Base-by-base conservation (phyloP, 2,329 filamentous ascomycete species). In the Sclerotinia glacialis region DNA sequence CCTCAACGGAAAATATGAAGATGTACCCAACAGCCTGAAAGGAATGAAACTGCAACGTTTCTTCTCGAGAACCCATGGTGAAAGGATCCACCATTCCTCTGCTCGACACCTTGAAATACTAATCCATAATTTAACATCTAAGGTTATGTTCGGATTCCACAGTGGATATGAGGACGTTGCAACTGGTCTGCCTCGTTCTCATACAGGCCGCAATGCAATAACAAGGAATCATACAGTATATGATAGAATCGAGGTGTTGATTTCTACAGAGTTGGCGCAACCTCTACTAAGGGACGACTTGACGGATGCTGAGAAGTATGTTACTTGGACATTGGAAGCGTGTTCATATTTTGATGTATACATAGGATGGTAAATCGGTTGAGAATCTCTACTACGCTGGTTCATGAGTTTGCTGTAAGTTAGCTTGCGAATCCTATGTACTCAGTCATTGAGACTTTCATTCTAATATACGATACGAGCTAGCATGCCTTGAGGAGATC, bases 351-450 rank as follows among this genome's bases (percentile, higher is more conserved):
- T 42, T 64, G 5, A 64, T 44, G 16, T 8, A 4, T 63, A 34
- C 18, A 21, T 12, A 64, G 61, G 31, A 64, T 46, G 61, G 37
- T 11, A 21, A 42, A 42, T 28, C 47, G 2, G 9, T 28, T 64
- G 26, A 54, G 49, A 18, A n/a, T 46, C 54, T 49, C 26, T 8
- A 54, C 37, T 18, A 55, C 47, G 5, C n/a, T 54, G 1, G 49
- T 64, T 5, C 49, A 64, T 44, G 49, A 64, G 21, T 54, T 64
- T 31, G 61, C 49, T 1, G 61, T 64, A 55, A 64, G 49, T 52
- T 37, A 16, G n/a, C 7, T 8, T 9, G 5, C 4, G 1, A 28
- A 40, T 40, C 0, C 7, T 12, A 58, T 12, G 9, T 21, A 56
- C 21, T 4, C 14, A 18, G 16, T 26, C 2, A 40, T 2, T 49